Conservation (phyloP, 1,139 yeast species). For the Citeromyces siamensis region DNA sequence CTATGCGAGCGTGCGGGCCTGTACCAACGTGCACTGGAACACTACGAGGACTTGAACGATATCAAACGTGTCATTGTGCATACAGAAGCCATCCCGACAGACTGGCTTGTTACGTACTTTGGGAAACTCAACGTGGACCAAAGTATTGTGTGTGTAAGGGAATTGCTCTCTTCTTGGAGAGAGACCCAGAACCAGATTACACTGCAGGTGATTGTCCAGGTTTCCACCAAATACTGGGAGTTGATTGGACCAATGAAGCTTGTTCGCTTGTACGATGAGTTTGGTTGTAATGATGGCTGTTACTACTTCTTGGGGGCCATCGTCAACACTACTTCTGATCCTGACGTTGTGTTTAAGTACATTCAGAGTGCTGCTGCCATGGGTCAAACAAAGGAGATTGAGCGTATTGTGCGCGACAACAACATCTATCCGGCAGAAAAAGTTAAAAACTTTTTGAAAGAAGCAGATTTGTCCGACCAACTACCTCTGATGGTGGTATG, state of each 20-base stretch:
- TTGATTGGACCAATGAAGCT: conserved; percentile 78
- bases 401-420: conserved; percentile 90
- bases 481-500: conserved; percentile 93
- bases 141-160: conserved; percentile 77
- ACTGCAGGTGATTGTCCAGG: conserved; percentile 88
- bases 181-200: conserved; percentile 51
- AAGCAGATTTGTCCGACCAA: conserved; percentile 88
- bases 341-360: conserved; percentile 92
- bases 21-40: conserved; percentile 90
- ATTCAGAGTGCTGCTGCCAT: conserved; percentile 88
- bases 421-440: conserved; percentile 93
- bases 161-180: conserved; percentile 61
- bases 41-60: conserved; percentile 88
- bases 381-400: conserved; percentile 89
- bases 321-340: conserved; percentile 87
- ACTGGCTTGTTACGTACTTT: conserved; percentile 88
- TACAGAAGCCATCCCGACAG: conserved; percentile 76
- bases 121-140: conserved; percentile 95
- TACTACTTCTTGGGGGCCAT: conserved; percentile 89
- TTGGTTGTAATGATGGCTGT: conserved; percentile 84
- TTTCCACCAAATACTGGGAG: conserved; percentile 93
- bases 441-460: conserved; percentile 93
- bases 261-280: conserved; percentile 87
- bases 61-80: conserved; percentile 91
- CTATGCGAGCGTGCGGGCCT: conserved; percentile 92